phyloP scores from a whole-genome alignment of 768 basidiomycete species.

The Lactarius akahatsu region DNA sequence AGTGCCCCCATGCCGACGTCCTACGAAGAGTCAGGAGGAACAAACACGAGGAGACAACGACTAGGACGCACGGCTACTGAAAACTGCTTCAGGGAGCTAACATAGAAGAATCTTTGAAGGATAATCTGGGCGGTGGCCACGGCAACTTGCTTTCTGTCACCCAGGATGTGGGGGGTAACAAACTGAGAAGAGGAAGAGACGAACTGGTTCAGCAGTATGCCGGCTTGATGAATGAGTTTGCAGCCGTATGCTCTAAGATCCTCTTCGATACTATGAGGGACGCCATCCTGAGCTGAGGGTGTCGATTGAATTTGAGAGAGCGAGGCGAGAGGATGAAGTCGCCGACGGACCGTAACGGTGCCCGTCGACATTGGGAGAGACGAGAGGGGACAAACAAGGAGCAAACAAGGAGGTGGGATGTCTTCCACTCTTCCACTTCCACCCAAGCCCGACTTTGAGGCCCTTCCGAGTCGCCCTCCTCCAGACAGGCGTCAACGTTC shows the following conservation, averaged over 20 bases:
- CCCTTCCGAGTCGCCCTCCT: constrained; percentile 29
- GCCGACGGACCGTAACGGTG: constrained; percentile 12
- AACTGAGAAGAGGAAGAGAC: constrained; percentile 32
- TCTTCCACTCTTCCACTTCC: constrained; percentile 38
- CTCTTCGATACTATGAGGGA: constrained; percentile 78
- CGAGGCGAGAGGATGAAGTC: constrained; percentile 80
- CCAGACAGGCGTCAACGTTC: constrained; percentile 32
- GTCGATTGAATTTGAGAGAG: constrained; percentile 73
- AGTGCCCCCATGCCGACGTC: constrained; percentile 89
- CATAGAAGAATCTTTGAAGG: constrained; percentile 96
- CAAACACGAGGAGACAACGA: neutral
- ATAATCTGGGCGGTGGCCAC: constrained; percentile 95
- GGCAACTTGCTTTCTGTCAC: constrained; percentile 87
- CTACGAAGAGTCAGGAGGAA: constrained; percentile 39
- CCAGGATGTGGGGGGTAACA: constrained; percentile 16
- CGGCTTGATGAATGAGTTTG: constrained; percentile 93
- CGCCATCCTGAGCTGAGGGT: constrained; percentile 79
- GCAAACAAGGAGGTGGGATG: constrained; percentile 27
- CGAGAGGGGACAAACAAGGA: constrained; percentile 27
- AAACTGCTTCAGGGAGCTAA: constrained; percentile 92
- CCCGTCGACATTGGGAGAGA: constrained; percentile 13
- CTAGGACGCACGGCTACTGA: constrained; percentile 74
- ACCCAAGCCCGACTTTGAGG: constrained; percentile 37
- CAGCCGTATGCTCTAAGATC: constrained; percentile 90
- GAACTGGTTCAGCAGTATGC: constrained; percentile 86